Conservation (phyloP, 495 filamentous ascomycete species). For the Achaetomiella virescens region DNA sequence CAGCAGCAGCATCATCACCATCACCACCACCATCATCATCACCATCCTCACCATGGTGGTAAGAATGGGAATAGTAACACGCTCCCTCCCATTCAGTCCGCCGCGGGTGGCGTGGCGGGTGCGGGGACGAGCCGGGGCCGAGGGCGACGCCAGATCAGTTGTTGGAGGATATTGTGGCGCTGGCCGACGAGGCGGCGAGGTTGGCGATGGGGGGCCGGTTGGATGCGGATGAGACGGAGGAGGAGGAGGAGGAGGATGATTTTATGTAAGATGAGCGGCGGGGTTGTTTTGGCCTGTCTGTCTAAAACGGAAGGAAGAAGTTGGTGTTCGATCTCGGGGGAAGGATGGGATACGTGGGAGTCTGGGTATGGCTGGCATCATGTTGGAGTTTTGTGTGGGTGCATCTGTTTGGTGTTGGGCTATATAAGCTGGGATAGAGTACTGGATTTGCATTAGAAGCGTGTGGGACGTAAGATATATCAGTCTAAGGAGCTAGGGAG, state of each 20-base stretch:
- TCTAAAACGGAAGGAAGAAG: too few species aligned
- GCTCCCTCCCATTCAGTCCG: constrained; percentile 17
- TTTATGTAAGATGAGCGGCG: constrained; percentile 27
- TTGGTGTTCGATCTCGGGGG: too few species aligned
- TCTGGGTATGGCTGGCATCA: too few species aligned
- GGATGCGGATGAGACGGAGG: constrained; percentile 42
- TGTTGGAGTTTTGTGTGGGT: too few species aligned
- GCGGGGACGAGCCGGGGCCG: neutral
- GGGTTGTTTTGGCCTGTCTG: too few species aligned
- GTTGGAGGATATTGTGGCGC: constrained; percentile 35
- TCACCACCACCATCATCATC: neutral
- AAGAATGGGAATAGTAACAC: constrained; percentile 10
- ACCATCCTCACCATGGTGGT: neutral
- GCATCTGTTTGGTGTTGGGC: too few species aligned
- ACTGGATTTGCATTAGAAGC: too few species aligned
- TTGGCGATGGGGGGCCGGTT: constrained; percentile 20
- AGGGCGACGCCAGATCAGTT: constrained; percentile 35
- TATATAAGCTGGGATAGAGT: too few species aligned
- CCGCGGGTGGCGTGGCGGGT: neutral
- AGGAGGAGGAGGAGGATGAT: constrained; percentile 42
- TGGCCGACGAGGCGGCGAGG: constrained; percentile 35
- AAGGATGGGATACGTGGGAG: too few species aligned
- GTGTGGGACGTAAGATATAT: too few species aligned
- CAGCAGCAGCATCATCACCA: neutral
- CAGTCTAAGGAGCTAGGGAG: too few species aligned